phyloP scores from a whole-genome alignment of 495 filamentous ascomycete genomes.

The Hypomontagnella submonticulosa region DNA sequence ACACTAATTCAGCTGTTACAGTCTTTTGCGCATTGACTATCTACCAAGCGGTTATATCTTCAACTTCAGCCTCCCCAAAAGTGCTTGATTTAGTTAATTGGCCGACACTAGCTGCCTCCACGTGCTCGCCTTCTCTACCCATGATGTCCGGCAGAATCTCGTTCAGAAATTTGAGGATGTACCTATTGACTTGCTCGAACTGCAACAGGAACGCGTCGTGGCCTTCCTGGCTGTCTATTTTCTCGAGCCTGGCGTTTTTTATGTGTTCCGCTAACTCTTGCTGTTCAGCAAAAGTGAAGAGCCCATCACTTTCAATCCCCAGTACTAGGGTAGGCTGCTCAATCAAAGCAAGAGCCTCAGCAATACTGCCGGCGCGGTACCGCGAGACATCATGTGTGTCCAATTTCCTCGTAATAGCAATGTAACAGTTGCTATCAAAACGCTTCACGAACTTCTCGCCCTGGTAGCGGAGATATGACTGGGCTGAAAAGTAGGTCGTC shows the following conservation, averaged over 20 bases:
- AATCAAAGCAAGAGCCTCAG: conserved; percentile 80
- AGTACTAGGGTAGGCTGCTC: conserved; percentile 89
- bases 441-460: conserved; percentile 95
- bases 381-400: conserved; percentile 96
- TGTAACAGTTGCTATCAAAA: conserved; percentile 98
- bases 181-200: conserved; percentile 94
- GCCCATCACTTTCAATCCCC: conserved; percentile 92
- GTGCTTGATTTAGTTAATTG: conserved; percentile 80
- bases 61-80: conserved; percentile 95
- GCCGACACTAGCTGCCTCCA: conserved; percentile 57
- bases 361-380: conserved; percentile 70
- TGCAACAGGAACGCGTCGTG: conserved; percentile 97
- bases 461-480: conserved; percentile 98
- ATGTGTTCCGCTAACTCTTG: conserved; percentile 88
- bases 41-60: conserved; percentile 97
- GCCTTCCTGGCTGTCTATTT: conserved; percentile 91
- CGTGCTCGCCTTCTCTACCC: conserved; percentile 64
- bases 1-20: background rate
- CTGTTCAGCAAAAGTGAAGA: conserved; percentile 97
- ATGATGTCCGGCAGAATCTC: conserved; percentile 89
- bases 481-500: conserved; percentile 94
- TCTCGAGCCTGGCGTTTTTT: conserved; percentile 77
- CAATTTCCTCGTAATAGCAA: conserved; percentile 98
- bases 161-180: conserved; percentile 85
- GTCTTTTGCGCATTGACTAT: conserved; percentile 15